These are phyloP conservation scores for Corylus americana DNA, from an alignment of 306 rosid species.

Conservation along the genomic window DNA sequence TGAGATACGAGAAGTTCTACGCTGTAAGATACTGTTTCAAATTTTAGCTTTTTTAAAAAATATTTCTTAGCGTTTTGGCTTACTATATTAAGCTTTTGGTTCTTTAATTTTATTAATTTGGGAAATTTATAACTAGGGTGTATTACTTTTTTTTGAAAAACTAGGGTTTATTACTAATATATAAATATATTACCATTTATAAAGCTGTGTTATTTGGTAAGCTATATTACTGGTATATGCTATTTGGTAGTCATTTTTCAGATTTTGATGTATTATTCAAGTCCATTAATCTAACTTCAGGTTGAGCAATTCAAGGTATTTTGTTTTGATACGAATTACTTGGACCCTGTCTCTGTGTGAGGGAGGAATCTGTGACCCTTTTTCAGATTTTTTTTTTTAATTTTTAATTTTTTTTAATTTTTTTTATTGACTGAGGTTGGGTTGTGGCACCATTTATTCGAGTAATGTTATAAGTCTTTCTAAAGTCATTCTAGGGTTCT, in stretches of 20 bases:
- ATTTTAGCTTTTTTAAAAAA: not conserved
- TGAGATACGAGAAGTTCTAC: constrained; percentile 89
- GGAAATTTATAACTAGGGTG: not conserved
- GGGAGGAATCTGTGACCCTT: not conserved
- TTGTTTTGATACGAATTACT: not conserved
- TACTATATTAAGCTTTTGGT: not conserved
- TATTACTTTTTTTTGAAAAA: no score
- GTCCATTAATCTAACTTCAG: not conserved
- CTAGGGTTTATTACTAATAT: no score
- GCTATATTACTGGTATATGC: not conserved
- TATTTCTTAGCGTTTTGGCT: not conserved
- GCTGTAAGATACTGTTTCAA: constrained; percentile 49
- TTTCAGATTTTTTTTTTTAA: no score
- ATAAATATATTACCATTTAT: not conserved
- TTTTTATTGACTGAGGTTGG: no score
- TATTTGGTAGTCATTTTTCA: not conserved
- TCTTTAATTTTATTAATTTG: not conserved
- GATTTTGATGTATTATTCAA: not conserved
- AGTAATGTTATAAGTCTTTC: no score
- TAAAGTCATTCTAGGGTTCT: no score
- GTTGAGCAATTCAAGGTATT: not conserved
- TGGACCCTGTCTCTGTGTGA: not conserved
- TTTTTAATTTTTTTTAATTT: no score
- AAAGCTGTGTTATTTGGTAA: not conserved
- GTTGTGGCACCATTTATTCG: no score